Evolutionary conservation across 441 rosid genomes (phyloP).

Genomic region (Pelargonium fulgidum): DNA sequence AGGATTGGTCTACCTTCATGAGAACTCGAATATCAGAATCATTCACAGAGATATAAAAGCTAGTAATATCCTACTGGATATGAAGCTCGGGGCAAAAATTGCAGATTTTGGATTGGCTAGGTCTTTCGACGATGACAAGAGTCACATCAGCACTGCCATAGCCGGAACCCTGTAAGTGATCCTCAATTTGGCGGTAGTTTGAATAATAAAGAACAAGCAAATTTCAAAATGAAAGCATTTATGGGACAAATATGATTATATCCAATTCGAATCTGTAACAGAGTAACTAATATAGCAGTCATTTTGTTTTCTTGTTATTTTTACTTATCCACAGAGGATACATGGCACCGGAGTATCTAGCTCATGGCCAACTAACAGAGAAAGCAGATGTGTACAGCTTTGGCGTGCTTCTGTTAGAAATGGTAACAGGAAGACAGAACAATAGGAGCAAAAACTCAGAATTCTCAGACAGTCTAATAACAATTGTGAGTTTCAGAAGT

Average conservation of each 20-base stretch:
- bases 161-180: constrained; percentile 82
- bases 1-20: constrained; percentile 79
- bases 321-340: constrained; percentile 50
- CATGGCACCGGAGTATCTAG: constrained; percentile 95
- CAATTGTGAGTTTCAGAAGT: constrained; percentile 34
- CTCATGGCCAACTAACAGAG: constrained; percentile 81
- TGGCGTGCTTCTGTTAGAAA: constrained; percentile 87
- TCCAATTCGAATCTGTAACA: no score
- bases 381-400: constrained; percentile 87
- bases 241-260: no score
- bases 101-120: constrained; percentile 94
- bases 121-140: constrained; percentile 79
- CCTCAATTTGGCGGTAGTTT: neutral
- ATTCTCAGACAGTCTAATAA: constrained; percentile 49
- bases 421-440: constrained; percentile 68
- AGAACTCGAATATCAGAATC: constrained; percentile 54
- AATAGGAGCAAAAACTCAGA: constrained; percentile 64
- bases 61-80: constrained; percentile 74
- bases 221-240: no score
- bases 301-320: neutral
- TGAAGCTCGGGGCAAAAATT: constrained; percentile 70
- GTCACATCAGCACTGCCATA: constrained; percentile 88
- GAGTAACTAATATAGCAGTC: no score
- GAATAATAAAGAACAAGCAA: neutral
- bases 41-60: constrained; percentile 90